phyloP scores from a whole-genome alignment of 106 monocot species.

The Platanthera zijinensis region DNA sequence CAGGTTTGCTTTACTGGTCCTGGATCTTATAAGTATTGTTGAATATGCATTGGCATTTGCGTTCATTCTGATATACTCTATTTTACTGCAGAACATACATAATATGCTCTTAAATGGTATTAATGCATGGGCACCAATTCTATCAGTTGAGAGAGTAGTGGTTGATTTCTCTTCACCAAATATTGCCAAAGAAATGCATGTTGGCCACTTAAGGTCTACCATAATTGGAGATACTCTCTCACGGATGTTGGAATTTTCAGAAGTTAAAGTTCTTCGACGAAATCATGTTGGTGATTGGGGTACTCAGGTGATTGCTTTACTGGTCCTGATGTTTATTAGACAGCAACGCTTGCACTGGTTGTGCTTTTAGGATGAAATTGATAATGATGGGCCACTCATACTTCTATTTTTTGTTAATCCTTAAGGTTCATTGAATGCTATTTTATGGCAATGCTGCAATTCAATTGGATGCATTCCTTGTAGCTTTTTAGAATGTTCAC shows the following conservation, averaged over 20 bases:
- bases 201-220: constrained; percentile 92
- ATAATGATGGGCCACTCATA: neutral
- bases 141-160: constrained; percentile 59
- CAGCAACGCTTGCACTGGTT: neutral
- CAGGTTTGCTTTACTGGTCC: constrained; percentile 33
- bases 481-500: no score
- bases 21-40: neutral
- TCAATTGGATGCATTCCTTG: neutral
- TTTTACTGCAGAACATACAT: constrained; percentile 55
- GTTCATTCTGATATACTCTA: neutral
- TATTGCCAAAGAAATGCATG: constrained; percentile 99
- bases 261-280: constrained; percentile 82
- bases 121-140: constrained; percentile 66
- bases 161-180: constrained; percentile 97
- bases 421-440: neutral
- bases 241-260: constrained; percentile 94
- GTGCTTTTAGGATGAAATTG: neutral
- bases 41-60: neutral
- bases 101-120: constrained; percentile 83
- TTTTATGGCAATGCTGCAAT: neutral
- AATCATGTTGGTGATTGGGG: constrained; percentile 99
- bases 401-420: neutral
- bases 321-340: neutral
- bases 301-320: constrained; percentile 63
- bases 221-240: constrained; percentile 92